phyloP scores from a whole-genome alignment of 768 basidiomycete species.

The Hemileccinum impolitum region DNA sequence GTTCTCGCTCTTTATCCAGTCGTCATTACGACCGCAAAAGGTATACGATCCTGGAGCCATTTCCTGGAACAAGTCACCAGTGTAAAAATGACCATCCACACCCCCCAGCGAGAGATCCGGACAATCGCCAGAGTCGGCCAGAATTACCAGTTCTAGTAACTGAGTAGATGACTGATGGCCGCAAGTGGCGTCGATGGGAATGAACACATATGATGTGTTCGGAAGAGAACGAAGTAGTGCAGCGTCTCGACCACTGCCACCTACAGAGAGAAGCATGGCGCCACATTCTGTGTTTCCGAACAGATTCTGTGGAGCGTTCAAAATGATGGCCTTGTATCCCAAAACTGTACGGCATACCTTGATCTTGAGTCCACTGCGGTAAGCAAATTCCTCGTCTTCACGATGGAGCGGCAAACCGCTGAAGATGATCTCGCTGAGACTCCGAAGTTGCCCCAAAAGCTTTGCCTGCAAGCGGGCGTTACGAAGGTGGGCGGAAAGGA shows the following conservation, averaged over 20 bases:
- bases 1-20: constrained; percentile 84
- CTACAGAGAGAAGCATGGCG: constrained; percentile 61
- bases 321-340: constrained; percentile 12
- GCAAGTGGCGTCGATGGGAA: constrained; percentile 46
- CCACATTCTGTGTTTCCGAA: constrained; percentile 84
- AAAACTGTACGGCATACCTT: constrained; percentile 42
- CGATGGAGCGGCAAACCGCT: constrained; percentile 59
- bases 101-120: constrained; percentile 56
- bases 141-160: constrained; percentile 68
- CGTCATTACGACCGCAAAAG: constrained; percentile 72
- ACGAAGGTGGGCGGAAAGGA: constrained; percentile 62
- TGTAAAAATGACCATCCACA: constrained; percentile 71
- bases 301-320: constrained; percentile 51
- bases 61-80: constrained; percentile 78
- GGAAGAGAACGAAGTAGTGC: constrained; percentile 56
- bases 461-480: constrained; percentile 57
- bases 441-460: constrained; percentile 52
- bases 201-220: constrained; percentile 64
- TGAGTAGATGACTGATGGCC: constrained; percentile 53
- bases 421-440: constrained; percentile 62
- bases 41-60: constrained; percentile 53
- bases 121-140: constrained; percentile 64
- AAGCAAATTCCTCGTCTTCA: constrained; percentile 74
- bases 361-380: constrained; percentile 58
- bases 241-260: constrained; percentile 48